Base-by-base conservation (phyloP, 2,329 filamentous ascomycete genomes). In the Fusarium concolor region DNA sequence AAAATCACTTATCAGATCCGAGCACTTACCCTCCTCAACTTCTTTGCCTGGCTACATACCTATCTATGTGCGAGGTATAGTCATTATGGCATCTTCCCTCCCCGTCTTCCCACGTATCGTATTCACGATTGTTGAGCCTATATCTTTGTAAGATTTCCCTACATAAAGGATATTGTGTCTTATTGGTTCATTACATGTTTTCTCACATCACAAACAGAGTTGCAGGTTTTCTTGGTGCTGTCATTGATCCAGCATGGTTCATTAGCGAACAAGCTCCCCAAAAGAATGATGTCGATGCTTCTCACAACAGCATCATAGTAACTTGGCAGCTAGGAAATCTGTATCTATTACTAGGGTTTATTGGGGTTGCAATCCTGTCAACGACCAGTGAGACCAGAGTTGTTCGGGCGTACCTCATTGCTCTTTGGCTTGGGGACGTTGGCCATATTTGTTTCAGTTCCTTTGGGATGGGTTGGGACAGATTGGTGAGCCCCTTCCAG, bases 301-400 rank as follows among this genome's bases (percentile, higher is more conserved):
- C 83, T 44, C 79, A 80, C 47, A 82, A 83, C 69, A 82, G 82
- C 64, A 81, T 85, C 41, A 80, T 90, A n/a, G 79, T 92, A 28
- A 86, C 88, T 44, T 83, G 86, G 70, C 89, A 93, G 78, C 82
- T 93, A 17, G 90, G 89, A 43, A 93, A 93, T 71, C 76, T 89
- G 20, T 93, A 92, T 71, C 84, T 89, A 2, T 82, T 93, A 14
- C 80, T 92, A 46, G 88, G 86, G 63, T 80, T 92, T 58, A 76
- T 92, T 6, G 90, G 88, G 5, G 74, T 92, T 10, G 88, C 85
- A 6, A 83, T 92, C 17, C 81, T 92, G 14, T 87, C 88, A 73
- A 85, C 86, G 8, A 91, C 88, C 3, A 86, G 81, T 15, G 90
- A 93, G 79, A 77, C 86, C 53, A 87, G 82, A 65, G 89, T 93